Percentiles rank a stretch among this genome's conserved stretches.
phyloP scores from a whole-genome alignment of 1,139 yeast species.

The Suhomyces bokatorum region DNA sequence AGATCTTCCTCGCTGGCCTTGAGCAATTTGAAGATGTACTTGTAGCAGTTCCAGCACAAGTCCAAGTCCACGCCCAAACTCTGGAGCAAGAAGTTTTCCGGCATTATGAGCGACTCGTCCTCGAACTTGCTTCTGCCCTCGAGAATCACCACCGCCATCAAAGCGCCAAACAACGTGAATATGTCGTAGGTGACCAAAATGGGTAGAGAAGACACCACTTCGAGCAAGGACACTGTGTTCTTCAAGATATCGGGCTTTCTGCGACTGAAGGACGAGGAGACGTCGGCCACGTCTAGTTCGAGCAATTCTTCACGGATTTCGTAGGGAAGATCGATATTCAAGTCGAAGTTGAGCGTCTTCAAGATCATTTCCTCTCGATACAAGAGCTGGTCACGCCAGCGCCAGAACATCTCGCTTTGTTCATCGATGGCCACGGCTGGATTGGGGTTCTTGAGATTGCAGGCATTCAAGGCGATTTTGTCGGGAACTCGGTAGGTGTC shows the following conservation, averaged over 20 bases:
- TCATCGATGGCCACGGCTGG: slow-evolving; percentile 38
- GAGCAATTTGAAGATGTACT: slow-evolving; percentile 33
- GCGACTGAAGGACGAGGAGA: slow-evolving; percentile 19
- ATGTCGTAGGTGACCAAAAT: slow-evolving; percentile 38
- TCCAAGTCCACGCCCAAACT: slow-evolving; percentile 22
- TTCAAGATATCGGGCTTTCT: slow-evolving; percentile 34
- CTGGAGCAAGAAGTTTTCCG: slow-evolving; percentile 23
- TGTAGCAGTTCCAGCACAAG: slow-evolving; percentile 35
- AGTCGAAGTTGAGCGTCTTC: slow-evolving; percentile 42
- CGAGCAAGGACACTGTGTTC: slow-evolving; percentile 38
- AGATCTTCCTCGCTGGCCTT: slow-evolving; percentile 32
- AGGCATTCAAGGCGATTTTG: slow-evolving; percentile 42
- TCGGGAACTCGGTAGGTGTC: slow-evolving; percentile 48
- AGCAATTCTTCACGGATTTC: slow-evolving; percentile 30
- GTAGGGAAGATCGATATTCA: slow-evolving; percentile 43
- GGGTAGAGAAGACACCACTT: slow-evolving; percentile 45
- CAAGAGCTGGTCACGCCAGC: slow-evolving; percentile 48
- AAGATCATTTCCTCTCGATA: slow-evolving; percentile 47
- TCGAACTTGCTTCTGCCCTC: slow-evolving; percentile 32
- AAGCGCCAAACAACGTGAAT: slow-evolving; percentile 36
- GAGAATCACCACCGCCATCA: slow-evolving; percentile 29
- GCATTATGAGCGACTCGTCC: slow-evolving; percentile 21
- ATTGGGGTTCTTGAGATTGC: slow-evolving; percentile 32
- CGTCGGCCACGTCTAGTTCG: slow-evolving; percentile 6
- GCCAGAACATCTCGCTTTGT: slow-evolving; percentile 46